Evolutionary conservation across 495 filamentous ascomycete genomes (phyloP).

Genomic region (Neurospora tetrasperma): DNA sequence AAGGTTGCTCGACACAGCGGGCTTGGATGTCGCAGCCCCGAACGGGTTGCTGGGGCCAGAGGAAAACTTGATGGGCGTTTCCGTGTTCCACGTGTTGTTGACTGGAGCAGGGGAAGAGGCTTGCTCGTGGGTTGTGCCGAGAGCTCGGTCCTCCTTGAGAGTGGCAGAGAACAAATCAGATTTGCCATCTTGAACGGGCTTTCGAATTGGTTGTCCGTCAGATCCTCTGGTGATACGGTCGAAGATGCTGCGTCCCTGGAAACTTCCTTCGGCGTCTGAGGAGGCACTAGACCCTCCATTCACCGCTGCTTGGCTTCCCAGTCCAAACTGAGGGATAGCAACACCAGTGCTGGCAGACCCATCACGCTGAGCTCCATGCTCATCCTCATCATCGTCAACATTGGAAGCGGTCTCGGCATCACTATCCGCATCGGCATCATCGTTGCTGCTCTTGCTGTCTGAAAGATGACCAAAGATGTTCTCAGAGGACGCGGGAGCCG

Average conservation of each 20-base stretch:
- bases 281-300: constrained; percentile 22
- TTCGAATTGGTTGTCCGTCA: constrained; percentile 40
- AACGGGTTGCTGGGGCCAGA: constrained; percentile 20
- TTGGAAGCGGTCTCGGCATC: constrained; percentile 36
- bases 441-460: constrained; percentile 38
- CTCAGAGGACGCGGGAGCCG: constrained; percentile 10
- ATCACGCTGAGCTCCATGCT: constrained; percentile 17
- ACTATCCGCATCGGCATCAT: constrained; percentile 35
- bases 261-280: constrained; percentile 26
- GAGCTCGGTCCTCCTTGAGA: constrained; percentile 24
- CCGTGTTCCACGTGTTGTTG: constrained; percentile 40
- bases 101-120: constrained; percentile 19
- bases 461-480: constrained; percentile 59
- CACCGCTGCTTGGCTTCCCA: constrained; percentile 11
- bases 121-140: constrained; percentile 26
- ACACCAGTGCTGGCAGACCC: constrained; percentile 20
- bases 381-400: constrained; percentile 29
- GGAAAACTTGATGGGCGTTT: constrained; percentile 29
- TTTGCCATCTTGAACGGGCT: constrained; percentile 15
- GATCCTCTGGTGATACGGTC: constrained; percentile 42
- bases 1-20: constrained; percentile 15
- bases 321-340: constrained; percentile 26
- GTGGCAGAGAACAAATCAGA: constrained; percentile 15
- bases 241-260: constrained; percentile 44
- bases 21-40: constrained; percentile 22